phyloP scores from a whole-genome alignment of 805 yeast species.

The Tetrapisispora arboricola region DNA sequence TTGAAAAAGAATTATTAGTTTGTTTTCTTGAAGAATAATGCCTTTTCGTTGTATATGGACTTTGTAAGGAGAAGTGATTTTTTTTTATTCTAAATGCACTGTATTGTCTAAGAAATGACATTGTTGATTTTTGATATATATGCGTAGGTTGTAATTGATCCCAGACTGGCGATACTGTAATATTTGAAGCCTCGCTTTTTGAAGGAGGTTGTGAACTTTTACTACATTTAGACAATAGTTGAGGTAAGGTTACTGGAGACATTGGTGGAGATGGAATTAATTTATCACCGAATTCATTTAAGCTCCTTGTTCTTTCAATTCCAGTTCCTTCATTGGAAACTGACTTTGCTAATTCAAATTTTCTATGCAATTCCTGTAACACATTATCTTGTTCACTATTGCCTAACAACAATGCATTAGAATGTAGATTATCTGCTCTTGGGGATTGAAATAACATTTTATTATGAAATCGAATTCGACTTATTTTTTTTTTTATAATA shows the following conservation, averaged over 20 bases:
- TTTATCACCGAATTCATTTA: slow-evolving; percentile 8
- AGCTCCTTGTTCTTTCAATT: slow-evolving; percentile 3
- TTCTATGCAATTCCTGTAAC: neutral
- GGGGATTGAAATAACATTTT: slow-evolving; percentile 4
- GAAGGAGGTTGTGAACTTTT: neutral
- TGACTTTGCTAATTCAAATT: neutral
- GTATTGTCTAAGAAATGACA: slow-evolving; percentile 19
- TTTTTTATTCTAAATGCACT: slow-evolving; percentile 6
- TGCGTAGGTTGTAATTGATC: slow-evolving; percentile 8
- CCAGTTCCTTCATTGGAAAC: neutral
- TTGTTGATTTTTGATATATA: slow-evolving; percentile 11
- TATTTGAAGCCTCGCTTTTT: slow-evolving; percentile 2
- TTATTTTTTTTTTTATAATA: neutral
- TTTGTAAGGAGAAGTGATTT: neutral
- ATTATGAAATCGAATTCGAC: no score
- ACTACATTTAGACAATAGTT: neutral
- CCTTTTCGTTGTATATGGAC: neutral
- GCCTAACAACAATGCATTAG: neutral
- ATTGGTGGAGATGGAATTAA: slow-evolving; percentile 27
- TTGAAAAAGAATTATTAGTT: neutral
- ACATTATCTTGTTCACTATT: neutral
- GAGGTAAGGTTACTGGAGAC: slow-evolving; percentile 17
- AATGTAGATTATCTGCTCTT: neutral
- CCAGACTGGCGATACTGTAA: slow-evolving; percentile 18
- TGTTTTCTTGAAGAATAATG: neutral